Evolutionary conservation across 2,329 filamentous ascomycete species (phyloP), one percentile per base, ranked within the genome.

Genomic region (Nectriaceae sp.): DNA sequence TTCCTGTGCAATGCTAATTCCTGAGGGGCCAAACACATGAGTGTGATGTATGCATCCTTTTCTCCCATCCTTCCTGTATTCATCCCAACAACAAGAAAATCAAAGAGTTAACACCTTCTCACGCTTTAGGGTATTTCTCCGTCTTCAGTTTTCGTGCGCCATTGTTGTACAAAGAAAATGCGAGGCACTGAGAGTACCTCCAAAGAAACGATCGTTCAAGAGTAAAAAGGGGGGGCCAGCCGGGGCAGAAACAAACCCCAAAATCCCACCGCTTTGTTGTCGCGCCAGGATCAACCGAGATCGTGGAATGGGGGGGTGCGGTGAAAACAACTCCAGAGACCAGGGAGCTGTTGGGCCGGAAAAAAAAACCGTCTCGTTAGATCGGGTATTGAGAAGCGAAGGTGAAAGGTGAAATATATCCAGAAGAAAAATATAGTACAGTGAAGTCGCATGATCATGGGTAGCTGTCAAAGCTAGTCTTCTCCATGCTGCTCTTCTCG

Each of bases 401-500:
- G 6, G 16, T 18, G 10, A 6, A 11, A 31, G 15, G 18, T 11
- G 33, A 37, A 37, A 37, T 57, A 61, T 61, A 46, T 61, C 54
- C 58, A 53, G 55, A 61, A 61, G 36, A 50, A 57, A 51, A 46
- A 21, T 50, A 43, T 49, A 4, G 40, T 50, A 50, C 44, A 49
- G 37, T 45, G 38, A 20, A 42, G 36, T 40, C 47, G 19, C 24
- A 48, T 48, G 46, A 35, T 59, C 42, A 59, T 47, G 61, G 60
- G 49, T 65, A 67, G 56, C 68, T 73, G 50, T 77, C 74, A 57
- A 74, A 68, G 61, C 72, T 75, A 47, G 63, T 64, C 63, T 75
- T 77, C 52, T 78, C 79, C 49, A 74, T 69, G 64, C 73, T 79
- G 21, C 73, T 71, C 65, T 78, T 72, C 43, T 78, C 79, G 50